These are phyloP conservation scores for Dictyostelium brefeldianum DNA, from an alignment of 78 protist genomes.

Conservation along the genomic window DNA sequence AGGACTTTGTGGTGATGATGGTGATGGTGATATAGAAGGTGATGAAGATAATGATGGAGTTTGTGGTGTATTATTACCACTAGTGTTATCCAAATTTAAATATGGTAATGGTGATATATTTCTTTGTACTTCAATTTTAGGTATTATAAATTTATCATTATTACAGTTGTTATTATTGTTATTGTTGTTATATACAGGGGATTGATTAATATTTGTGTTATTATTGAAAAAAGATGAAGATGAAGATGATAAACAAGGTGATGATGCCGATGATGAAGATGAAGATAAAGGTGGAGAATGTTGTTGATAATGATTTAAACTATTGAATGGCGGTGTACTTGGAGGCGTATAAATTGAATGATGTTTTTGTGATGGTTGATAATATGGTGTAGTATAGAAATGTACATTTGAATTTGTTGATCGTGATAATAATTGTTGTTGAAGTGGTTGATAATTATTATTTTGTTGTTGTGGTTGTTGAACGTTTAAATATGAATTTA, in stretches of 20 bases:
- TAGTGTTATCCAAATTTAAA: neutral
- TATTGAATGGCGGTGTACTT: neutral
- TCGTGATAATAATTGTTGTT: neutral
- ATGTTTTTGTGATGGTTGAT: neutral
- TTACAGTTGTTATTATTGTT: neutral
- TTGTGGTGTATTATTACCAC: neutral
- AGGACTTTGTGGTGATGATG: neutral
- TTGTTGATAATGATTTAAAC: neutral
- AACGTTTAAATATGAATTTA: neutral
- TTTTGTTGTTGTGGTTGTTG: neutral
- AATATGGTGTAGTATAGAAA: neutral
- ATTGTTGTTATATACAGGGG: neutral
- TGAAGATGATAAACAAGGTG: neutral
- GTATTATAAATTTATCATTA: neutral
- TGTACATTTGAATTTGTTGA: neutral
- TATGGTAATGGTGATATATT: neutral
- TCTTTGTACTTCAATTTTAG: neutral
- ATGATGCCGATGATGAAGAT: neutral
- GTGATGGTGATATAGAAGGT: neutral
- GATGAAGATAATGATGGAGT: neutral
- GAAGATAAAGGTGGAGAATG: neutral
- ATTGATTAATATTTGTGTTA: neutral
- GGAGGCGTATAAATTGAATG: neutral
- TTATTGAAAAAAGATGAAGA: neutral
- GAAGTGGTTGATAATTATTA: neutral